Evolutionary conservation across 805 yeast genomes (phyloP).

Genomic region (Metschnikowia baotianmanensis): DNA sequence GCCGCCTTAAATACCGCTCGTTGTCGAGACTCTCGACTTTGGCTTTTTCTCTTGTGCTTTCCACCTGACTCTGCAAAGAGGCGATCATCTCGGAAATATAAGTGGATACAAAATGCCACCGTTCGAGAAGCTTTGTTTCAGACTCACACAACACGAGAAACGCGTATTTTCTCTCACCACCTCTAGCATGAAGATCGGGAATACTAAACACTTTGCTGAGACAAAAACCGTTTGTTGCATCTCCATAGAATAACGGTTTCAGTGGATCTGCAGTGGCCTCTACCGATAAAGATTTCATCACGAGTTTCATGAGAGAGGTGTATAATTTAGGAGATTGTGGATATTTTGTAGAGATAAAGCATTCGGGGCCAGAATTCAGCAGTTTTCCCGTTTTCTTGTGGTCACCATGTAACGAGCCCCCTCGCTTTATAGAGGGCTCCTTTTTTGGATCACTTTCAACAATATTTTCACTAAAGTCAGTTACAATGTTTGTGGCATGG

Average conservation of each 20-base stretch:
- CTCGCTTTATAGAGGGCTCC: neutral
- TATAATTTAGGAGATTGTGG: conserved; percentile 49
- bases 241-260: conserved; percentile 64
- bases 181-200: conserved; percentile 65
- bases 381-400: neutral
- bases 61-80: conserved; percentile 20
- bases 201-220: conserved; percentile 59
- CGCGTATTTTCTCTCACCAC: conserved; percentile 68
- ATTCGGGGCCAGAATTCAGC: neutral
- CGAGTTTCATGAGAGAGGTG: conserved; percentile 55
- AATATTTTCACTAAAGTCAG: conserved; percentile 10
- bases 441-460: neutral
- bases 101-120: conserved; percentile 51
- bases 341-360: conserved; percentile 57
- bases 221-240: conserved; percentile 58
- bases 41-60: conserved; percentile 15
- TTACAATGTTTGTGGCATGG: conserved; percentile 21
- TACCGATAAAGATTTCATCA: conserved; percentile 63
- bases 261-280: conserved; percentile 60
- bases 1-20: conserved; percentile 57
- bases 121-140: conserved; percentile 49
- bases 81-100: conserved; percentile 29
- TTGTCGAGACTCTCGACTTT: conserved; percentile 26
- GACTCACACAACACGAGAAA: conserved; percentile 56
- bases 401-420: neutral